A percentile compares a stretch with the other conserved stretches of the same genome.
phyloP scores from a whole-genome alignment of 1,139 yeast species.

The Candida gigantensis region DNA sequence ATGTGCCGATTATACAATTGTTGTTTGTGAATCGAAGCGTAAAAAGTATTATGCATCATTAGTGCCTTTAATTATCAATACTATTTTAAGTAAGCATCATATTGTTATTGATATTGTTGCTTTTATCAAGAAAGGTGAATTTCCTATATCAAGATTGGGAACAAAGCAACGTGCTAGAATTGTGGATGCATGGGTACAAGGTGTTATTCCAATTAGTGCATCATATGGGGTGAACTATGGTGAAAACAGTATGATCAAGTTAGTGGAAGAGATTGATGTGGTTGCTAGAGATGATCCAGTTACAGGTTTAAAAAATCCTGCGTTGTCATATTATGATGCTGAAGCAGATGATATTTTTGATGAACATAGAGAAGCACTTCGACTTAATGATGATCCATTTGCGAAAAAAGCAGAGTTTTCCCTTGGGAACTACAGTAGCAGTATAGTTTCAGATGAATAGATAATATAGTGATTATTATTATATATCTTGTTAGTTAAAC shows the following conservation, averaged over 20 bases:
- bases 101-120: conserved; percentile 84
- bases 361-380: conserved; percentile 29
- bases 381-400: conserved; percentile 29
- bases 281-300: conserved; percentile 43
- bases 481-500: no score
- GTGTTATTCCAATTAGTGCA: conserved; percentile 45
- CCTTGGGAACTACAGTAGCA: conserved; percentile 12
- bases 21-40: conserved; percentile 67
- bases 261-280: conserved; percentile 51
- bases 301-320: conserved; percentile 48
- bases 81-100: conserved; percentile 79
- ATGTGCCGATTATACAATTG: conserved; percentile 79
- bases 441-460: conserved; percentile 9
- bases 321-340: conserved; percentile 42
- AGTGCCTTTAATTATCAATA: conserved; percentile 81
- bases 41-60: conserved; percentile 63
- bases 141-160: conserved; percentile 71
- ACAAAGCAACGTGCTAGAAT: conserved; percentile 76
- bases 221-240: conserved; percentile 62
- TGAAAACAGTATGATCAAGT: conserved; percentile 59
- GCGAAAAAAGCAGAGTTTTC: no score
- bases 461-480: background rate
- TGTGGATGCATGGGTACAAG: conserved; percentile 57
- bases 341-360: conserved; percentile 35
- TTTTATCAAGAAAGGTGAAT: conserved; percentile 65